Evolutionary conservation across 768 basidiomycete species (phyloP).

Genomic region (Leccinum imitatum): DNA sequence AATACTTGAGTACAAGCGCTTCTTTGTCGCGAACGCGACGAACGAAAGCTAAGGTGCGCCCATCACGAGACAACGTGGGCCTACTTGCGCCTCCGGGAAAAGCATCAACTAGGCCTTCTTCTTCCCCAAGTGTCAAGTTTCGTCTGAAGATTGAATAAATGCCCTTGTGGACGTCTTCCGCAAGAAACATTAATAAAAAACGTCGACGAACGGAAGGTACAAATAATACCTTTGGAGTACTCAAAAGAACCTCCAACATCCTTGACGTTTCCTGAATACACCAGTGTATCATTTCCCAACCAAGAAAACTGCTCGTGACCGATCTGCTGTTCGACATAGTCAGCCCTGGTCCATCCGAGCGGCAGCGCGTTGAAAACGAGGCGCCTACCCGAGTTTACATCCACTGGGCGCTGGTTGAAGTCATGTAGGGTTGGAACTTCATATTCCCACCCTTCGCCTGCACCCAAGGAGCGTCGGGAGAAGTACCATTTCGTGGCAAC

Average conservation of each 20-base stretch:
- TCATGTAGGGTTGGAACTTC: constrained; percentile 38
- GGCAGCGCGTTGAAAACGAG: constrained; percentile 59
- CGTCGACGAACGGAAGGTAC: not conserved
- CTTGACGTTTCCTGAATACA: constrained; percentile 64
- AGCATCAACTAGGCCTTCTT: constrained; percentile 51
- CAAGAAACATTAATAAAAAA: not conserved
- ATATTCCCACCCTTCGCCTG: constrained; percentile 75
- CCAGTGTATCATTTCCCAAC: constrained; percentile 54
- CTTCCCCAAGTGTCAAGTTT: constrained; percentile 57
- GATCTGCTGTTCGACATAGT: constrained; percentile 70
- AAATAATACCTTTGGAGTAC: constrained; percentile 61
- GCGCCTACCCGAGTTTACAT: constrained; percentile 47
- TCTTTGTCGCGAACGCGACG: constrained; percentile 72
- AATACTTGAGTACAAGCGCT: constrained; percentile 68
- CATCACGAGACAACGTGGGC: constrained; percentile 68
- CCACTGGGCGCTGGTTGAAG: constrained; percentile 24
- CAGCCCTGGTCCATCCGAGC: constrained; percentile 54
- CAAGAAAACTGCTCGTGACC: constrained; percentile 73
- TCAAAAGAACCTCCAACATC: constrained; percentile 47
- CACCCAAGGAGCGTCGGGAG: constrained; percentile 59
- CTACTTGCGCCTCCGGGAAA: constrained; percentile 72
- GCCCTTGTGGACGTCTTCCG: constrained; percentile 62
- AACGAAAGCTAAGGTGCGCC: constrained; percentile 70
- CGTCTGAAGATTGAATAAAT: constrained; percentile 71
- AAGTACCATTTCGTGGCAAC: constrained; percentile 83